phyloP scores from a whole-genome alignment of 2,329 filamentous ascomycete species.

The Ilyonectria sp. region DNA sequence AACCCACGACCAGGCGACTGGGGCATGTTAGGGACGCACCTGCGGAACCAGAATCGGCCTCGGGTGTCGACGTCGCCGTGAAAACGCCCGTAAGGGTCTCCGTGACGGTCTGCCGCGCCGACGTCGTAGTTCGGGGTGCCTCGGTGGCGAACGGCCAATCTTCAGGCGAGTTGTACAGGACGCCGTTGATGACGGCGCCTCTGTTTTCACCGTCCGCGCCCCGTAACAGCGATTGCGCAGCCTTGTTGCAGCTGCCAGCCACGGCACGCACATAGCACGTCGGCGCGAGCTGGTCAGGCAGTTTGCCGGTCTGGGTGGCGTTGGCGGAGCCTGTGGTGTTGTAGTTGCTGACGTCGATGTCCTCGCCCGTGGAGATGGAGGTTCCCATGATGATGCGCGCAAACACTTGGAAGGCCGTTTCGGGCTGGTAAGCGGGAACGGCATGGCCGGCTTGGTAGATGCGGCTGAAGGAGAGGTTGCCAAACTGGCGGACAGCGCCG shows the following conservation, averaged over 20 bases:
- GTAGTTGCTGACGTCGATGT: constrained; percentile 66
- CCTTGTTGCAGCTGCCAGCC: constrained; percentile 64
- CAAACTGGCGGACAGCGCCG: constrained; percentile 82
- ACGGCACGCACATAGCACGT: constrained; percentile 75
- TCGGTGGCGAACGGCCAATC: constrained; percentile 59
- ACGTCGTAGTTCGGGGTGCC: constrained; percentile 43
- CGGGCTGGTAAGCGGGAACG: constrained; percentile 73
- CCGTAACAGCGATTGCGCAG: constrained; percentile 59
- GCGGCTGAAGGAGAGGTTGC: constrained; percentile 79
- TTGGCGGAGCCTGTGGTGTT: constrained; percentile 71
- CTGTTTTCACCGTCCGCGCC: constrained; percentile 60
- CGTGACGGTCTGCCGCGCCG: constrained; percentile 37
- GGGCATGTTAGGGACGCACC: constrained; percentile 19
- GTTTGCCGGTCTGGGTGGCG: constrained; percentile 69
- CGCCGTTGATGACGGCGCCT: constrained; percentile 73
- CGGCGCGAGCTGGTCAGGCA: constrained; percentile 62
- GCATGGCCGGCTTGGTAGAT: constrained; percentile 78
- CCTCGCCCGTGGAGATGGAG: constrained; percentile 69
- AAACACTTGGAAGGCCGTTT: constrained; percentile 73
- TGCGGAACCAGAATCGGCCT: constrained; percentile 37
- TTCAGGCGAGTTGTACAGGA: constrained; percentile 62
- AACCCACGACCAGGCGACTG: constrained; percentile 22
- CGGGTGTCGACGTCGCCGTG: constrained; percentile 54
- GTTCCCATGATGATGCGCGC: constrained; percentile 71
- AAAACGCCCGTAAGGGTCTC: constrained; percentile 52